Base-by-base conservation (phyloP, 495 filamentous ascomycete genomes). In the Achaetomiella virescens region DNA sequence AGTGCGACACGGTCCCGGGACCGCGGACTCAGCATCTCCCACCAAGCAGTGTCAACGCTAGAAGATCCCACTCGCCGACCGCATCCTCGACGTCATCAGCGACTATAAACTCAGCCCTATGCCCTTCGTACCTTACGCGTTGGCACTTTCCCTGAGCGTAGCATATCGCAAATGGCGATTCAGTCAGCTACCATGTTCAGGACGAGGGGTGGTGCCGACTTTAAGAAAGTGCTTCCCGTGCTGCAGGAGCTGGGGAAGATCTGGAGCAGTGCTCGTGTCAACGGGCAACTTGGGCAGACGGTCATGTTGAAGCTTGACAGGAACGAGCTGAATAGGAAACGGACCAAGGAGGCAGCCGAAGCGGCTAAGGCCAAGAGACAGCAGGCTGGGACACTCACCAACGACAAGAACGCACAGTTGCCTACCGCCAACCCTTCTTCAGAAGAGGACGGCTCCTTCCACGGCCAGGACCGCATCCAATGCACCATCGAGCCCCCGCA, bases 121-220 rank as follows among this genome's bases (percentile, higher is more conserved):
- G 27, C 85, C 87, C 1, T 78, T 89, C 38, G 74, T 89, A 8
- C 83, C 86, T 0, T 89, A 89, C 53, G 81, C 82, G 0, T 67
- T 88, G 1, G 77, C 83, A 0, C 68, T 91, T 3, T 82, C 85
- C 0, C 75, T 91, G 46, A 82, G 81, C 17, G 84, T 89, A 4
- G 80, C 81, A 10, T 91, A 90, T 58, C 79, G 84, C 31, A 84
- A 87, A 61, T 82, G 86, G 71, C 81, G 85, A 12, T 81, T 83
- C 49, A 85, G 82, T 52, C 82, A 75, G 18, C 63, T 87, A 1
- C 78, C 81, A 83, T 85, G 62, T 83, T 85, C 56, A 77, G 80
- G 44, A 76, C 75, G 18, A 78, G 86, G 17, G 84, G 83, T 10
- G 82, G 78, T 44, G 70, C 73, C 40, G 79, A 82, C 15, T 78